These are phyloP conservation scores for Backusella australiensis DNA, from an alignment of 192 early-diverging fungal species.

Conservation along the genomic window DNA sequence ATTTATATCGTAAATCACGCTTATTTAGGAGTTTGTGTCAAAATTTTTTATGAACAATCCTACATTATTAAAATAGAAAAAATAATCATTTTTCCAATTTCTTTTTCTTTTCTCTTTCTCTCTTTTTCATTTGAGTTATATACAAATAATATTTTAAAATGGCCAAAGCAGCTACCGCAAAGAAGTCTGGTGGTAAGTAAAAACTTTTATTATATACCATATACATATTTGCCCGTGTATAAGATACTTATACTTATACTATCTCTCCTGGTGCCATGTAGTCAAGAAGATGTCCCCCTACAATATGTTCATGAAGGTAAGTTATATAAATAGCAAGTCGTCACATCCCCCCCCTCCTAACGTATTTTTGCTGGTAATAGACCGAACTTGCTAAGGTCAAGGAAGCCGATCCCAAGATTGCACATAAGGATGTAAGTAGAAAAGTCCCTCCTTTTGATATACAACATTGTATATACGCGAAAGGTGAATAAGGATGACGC, in stretches of 20 bases:
- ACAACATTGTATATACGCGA: neutral
- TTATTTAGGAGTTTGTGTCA: slow-evolving; percentile 6
- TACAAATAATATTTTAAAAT: slow-evolving; percentile 1
- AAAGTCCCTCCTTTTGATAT: neutral
- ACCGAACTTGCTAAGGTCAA: slow-evolving; percentile 30
- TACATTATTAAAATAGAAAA: slow-evolving; percentile 5
- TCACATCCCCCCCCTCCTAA: neutral
- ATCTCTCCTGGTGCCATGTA: neutral
- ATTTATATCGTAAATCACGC: neutral
- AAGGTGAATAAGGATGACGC: neutral
- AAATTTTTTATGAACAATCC: neutral
- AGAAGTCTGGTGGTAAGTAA: slow-evolving; percentile 25
- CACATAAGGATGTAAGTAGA: slow-evolving; percentile 27
- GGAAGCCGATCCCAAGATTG: slow-evolving; percentile 16
- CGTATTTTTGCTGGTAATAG: slow-evolving; percentile 4
- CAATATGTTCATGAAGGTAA: slow-evolving; percentile 27
- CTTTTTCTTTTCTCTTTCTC: slow-evolving; percentile 15
- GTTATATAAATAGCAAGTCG: neutral
- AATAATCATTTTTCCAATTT: slow-evolving; percentile 8
- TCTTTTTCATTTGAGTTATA: neutral
- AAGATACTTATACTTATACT: neutral
- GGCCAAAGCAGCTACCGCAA: slow-evolving; percentile 23
- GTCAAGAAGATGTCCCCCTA: slow-evolving; percentile 27
- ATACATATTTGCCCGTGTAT: neutral
- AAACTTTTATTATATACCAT: neutral